Percentiles rank a stretch among this genome's conserved stretches.
phyloP scores from a whole-genome alignment of 441 rosid genomes.

The Erysimum cheiri region DNA sequence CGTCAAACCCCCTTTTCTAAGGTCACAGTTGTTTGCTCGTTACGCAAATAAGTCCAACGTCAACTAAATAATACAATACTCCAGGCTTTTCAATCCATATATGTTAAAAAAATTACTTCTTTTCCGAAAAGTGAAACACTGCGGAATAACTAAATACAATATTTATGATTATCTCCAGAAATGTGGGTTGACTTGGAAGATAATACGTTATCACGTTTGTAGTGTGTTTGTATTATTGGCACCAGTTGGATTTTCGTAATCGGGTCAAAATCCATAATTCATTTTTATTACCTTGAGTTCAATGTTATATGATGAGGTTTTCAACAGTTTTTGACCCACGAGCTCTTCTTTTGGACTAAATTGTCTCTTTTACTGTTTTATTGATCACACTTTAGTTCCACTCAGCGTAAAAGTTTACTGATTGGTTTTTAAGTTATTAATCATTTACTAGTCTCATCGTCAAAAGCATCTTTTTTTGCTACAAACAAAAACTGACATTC shows the following conservation, averaged over 20 bases:
- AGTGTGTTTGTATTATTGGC: constrained; percentile 7
- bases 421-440: neutral
- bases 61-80: constrained; percentile 33
- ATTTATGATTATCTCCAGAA: neutral
- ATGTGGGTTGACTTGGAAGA: constrained; percentile 25
- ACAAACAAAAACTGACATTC: neutral
- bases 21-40: constrained; percentile 31
- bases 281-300: neutral
- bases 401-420: constrained; percentile 2
- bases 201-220: constrained; percentile 21
- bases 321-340: constrained; percentile 8
- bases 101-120: neutral
- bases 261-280: constrained; percentile 17
- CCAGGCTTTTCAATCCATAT: neutral
- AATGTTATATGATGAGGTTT: neutral
- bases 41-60: constrained; percentile 29
- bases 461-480: neutral
- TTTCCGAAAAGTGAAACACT: neutral
- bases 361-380: neutral
- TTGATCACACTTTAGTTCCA: constrained; percentile 13
- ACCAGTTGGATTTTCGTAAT: constrained; percentile 6
- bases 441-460: neutral
- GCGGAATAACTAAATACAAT: neutral
- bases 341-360: constrained; percentile 24
- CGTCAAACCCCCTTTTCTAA: constrained; percentile 22